Percentiles rank a stretch among this genome's conserved stretches.
Conservation (phyloP, 176 grass and related monocot genomes). For the Areca catechu region DNA sequence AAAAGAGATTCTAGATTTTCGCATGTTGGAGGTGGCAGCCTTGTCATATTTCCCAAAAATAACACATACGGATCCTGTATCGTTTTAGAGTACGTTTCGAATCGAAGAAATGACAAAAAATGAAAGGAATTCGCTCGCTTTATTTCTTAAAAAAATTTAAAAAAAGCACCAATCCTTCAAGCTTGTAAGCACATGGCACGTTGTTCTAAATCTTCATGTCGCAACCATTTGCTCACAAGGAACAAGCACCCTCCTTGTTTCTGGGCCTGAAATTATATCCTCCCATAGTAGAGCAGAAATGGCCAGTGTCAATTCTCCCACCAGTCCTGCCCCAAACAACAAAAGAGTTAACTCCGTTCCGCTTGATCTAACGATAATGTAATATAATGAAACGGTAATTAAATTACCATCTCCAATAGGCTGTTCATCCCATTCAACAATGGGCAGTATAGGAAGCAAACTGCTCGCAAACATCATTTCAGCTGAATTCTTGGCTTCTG, state of each 20-base stretch:
- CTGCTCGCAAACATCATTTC: slow-evolving; percentile 89
- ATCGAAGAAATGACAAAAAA: too few relatives aligned
- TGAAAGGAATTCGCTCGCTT: too few relatives aligned
- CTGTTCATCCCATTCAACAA: slow-evolving; percentile 69
- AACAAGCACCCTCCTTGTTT: slow-evolving; percentile 38
- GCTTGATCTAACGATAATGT: too few relatives aligned
- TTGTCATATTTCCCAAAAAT: too few relatives aligned
- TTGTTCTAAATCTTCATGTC: too few relatives aligned
- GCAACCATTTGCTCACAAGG: slow-evolving; percentile 29
- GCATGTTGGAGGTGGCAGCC: too few relatives aligned
- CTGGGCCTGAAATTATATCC: slow-evolving; percentile 63
- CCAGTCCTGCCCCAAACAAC: slow-evolving; percentile 42
- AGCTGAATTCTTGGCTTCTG: slow-evolving; percentile 34
- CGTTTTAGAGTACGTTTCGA: too few relatives aligned
- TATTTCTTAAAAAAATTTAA: too few relatives aligned
- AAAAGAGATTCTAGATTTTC: too few relatives aligned
- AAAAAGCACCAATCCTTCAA: too few relatives aligned
- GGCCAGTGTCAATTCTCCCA: slow-evolving; percentile 52
- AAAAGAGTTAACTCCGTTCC: background rate
- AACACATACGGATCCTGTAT: too few relatives aligned
- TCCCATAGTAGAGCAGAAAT: slow-evolving; percentile 83
- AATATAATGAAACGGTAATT: background rate
- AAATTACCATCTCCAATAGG: slow-evolving; percentile 61
- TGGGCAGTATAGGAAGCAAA: slow-evolving; percentile 50
- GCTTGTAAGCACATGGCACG: too few relatives aligned